Conservation (phyloP, 441 rosid genomes). For the Gossypium schwendimanii region DNA sequence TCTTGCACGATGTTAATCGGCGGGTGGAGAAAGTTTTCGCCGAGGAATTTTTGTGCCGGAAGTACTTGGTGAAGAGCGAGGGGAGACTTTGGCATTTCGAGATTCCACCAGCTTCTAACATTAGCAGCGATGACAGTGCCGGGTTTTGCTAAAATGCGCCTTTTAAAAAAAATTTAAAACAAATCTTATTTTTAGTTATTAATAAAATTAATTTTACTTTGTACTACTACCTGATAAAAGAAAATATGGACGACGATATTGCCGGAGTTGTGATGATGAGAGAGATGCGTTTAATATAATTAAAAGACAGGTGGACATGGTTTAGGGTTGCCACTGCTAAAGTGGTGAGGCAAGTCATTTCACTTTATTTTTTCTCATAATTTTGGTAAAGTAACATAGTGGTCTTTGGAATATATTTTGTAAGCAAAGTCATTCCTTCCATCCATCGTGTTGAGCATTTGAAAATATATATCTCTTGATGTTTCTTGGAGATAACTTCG, state of each 20-base stretch:
- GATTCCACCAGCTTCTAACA: not conserved
- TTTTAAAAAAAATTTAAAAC: not conserved
- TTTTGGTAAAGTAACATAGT: not conserved
- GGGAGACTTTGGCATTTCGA: constrained; percentile 6
- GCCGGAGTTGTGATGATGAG: not conserved
- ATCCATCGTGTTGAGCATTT: no score
- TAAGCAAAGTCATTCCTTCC: no score
- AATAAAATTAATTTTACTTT: not conserved
- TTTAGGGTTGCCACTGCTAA: not conserved
- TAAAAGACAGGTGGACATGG: not conserved
- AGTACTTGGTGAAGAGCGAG: not conserved
- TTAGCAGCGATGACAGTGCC: not conserved
- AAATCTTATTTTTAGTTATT: no score
- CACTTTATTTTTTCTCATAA: not conserved
- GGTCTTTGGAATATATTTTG: no score
- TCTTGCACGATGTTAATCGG: not conserved
- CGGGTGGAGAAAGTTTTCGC: not conserved
- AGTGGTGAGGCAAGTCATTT: not conserved
- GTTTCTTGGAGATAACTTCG: no score
- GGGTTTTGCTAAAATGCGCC: not conserved
- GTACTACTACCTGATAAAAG: not conserved
- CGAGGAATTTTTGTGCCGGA: not conserved
- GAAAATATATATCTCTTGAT: no score
- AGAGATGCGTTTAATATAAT: not conserved
- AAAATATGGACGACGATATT: not conserved